phyloP scores from a whole-genome alignment of 2,329 filamentous ascomycete species.

The Colletotrichum somersetense region DNA sequence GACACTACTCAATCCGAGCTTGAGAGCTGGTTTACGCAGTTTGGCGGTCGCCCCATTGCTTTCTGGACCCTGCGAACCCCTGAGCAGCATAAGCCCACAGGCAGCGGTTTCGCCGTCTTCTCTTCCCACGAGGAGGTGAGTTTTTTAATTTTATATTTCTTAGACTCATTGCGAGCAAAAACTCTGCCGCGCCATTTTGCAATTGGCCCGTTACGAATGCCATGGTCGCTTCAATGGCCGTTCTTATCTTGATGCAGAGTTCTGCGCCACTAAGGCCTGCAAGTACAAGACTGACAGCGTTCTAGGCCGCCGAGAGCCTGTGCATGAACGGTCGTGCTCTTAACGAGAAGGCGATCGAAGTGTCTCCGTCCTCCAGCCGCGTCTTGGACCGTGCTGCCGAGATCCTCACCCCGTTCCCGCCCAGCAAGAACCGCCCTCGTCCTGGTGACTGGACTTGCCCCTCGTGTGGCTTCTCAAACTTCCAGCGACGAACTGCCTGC shows the following conservation, averaged over 20 bases:
- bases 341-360: slow-evolving; percentile 99
- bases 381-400: slow-evolving; percentile 96
- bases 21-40: slow-evolving; percentile 99
- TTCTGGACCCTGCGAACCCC: slow-evolving; percentile 99
- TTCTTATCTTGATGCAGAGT: not conserved
- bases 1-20: slow-evolving; percentile 99
- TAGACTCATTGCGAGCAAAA: not conserved
- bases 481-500: slow-evolving; percentile 97
- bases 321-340: slow-evolving; percentile 99
- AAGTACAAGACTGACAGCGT: not conserved
- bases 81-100: slow-evolving; percentile 99
- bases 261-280: not conserved
- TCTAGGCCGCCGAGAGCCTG: slow-evolving; percentile 93
- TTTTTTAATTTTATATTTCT: slow-evolving; percentile 42
- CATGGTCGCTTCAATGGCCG: not conserved
- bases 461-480: slow-evolving; percentile 98
- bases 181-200: not conserved
- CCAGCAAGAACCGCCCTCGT: slow-evolving; percentile 96
- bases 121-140: slow-evolving; percentile 98
- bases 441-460: slow-evolving; percentile 99
- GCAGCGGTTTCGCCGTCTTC: slow-evolving; percentile 97
- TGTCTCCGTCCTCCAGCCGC: slow-evolving; percentile 96
- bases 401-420: slow-evolving; percentile 96
- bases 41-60: slow-evolving; percentile 95
- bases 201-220: not conserved